These are phyloP conservation scores for Aspergillus bridgeri DNA, from an alignment of 495 filamentous ascomycete species.

Conservation along the genomic window DNA sequence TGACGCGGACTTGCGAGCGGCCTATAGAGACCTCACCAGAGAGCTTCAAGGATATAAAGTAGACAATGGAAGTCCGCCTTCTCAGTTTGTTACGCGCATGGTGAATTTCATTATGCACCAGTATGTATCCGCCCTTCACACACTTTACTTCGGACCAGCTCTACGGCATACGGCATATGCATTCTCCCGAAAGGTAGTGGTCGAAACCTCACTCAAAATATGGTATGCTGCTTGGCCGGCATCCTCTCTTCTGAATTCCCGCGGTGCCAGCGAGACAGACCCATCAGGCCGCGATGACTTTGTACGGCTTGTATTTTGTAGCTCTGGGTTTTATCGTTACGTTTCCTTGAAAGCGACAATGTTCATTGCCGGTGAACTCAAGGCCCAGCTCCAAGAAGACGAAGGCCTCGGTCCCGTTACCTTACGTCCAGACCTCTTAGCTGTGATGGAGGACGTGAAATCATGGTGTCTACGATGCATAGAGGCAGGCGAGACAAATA, in stretches of 20 bases:
- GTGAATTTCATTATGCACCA: conserved; percentile 45
- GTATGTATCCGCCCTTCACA: conserved; percentile 46
- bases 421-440: conserved; percentile 46
- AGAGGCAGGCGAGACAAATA: conserved; percentile 51
- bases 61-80: conserved; percentile 19
- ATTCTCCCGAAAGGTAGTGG: conserved; percentile 43
- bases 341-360: conserved; percentile 39
- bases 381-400: conserved; percentile 48
- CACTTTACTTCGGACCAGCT: conserved; percentile 41
- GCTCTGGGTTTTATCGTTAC: conserved; percentile 46
- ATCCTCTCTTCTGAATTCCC: conserved; percentile 20
- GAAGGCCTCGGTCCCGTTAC: conserved; percentile 39
- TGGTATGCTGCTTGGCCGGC: conserved; percentile 42
- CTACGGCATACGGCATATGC: conserved; percentile 42
- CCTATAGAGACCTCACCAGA: conserved; percentile 32
- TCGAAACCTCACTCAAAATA: conserved; percentile 50
- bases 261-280: conserved; percentile 6
- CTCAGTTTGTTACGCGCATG: conserved; percentile 32
- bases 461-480: conserved; percentile 41
- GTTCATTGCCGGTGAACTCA: conserved; percentile 47
- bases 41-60: conserved; percentile 31
- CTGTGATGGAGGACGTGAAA: conserved; percentile 43
- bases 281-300: conserved; percentile 35
- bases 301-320: conserved; percentile 37
- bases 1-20: conserved; percentile 30